A percentile compares a stretch with the other conserved stretches of the same genome.
phyloP scores from a whole-genome alignment of 2,329 filamentous ascomycete genomes.

The Fusarium sp. region DNA sequence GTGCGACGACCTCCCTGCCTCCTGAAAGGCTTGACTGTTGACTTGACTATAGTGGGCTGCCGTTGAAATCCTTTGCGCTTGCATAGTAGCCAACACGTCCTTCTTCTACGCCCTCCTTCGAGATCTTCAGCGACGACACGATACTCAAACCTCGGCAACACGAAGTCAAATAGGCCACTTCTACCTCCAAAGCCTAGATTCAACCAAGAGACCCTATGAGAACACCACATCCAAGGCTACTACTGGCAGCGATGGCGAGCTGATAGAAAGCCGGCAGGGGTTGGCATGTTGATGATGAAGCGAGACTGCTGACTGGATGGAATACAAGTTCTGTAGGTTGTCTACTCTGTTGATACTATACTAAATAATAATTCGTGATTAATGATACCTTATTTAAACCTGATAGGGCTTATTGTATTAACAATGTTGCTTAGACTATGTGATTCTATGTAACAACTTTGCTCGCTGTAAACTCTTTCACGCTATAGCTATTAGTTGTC shows the following conservation, averaged over 20 bases:
- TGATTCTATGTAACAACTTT: background rate
- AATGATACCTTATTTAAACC: background rate
- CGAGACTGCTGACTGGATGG: background rate
- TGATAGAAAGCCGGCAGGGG: background rate
- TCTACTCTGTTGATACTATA: background rate
- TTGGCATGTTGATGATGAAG: background rate
- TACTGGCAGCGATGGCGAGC: background rate
- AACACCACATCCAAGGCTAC: background rate
- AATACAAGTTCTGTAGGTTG: background rate
- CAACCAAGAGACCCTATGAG: background rate
- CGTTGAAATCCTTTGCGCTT: slow-evolving; percentile 49
- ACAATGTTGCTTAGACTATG: background rate
- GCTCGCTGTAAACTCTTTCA: background rate
- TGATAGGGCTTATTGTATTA: background rate
- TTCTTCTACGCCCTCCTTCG: slow-evolving; percentile 47
- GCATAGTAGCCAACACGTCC: slow-evolving; percentile 47
- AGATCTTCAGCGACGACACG: slow-evolving; percentile 44
- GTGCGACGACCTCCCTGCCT: slow-evolving; percentile 27
- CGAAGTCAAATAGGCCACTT: slow-evolving; percentile 1
- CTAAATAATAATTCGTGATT: background rate
- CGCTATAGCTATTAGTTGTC: background rate
- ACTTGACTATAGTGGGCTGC: slow-evolving; percentile 44
- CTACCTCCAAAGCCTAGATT: slow-evolving; percentile 7
- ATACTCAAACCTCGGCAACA: slow-evolving; percentile 2
- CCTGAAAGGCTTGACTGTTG: background rate